Evolutionary conservation across 305 asterid genomes (phyloP).

Genomic region (Ilex paraguariensis): DNA sequence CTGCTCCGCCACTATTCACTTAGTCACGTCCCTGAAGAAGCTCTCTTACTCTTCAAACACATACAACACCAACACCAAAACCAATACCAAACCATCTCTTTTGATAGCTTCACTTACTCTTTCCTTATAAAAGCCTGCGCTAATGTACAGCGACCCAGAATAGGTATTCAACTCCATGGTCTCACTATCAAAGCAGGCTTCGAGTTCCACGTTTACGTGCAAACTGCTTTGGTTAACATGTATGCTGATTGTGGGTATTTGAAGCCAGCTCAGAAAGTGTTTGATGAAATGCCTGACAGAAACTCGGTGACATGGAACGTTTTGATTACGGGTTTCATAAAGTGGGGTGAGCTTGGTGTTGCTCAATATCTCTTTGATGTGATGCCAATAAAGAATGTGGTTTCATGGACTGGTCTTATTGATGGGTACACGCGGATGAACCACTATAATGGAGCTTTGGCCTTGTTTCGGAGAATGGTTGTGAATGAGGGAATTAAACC

Average conservation of each 20-base stretch:
- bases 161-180: slow-evolving; percentile 57
- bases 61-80: slow-evolving; percentile 34
- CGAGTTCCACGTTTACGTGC: slow-evolving; percentile 48
- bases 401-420: slow-evolving; percentile 79
- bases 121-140: slow-evolving; percentile 68
- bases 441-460: slow-evolving; percentile 43
- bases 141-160: slow-evolving; percentile 22
- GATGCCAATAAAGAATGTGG: slow-evolving; percentile 68
- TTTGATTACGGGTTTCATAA: slow-evolving; percentile 60
- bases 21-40: slow-evolving; percentile 41
- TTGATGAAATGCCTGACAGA: slow-evolving; percentile 63
- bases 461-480: slow-evolving; percentile 51
- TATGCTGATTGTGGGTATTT: slow-evolving; percentile 44
- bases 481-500: slow-evolving; percentile 50
- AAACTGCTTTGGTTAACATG: slow-evolving; percentile 74
- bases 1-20: slow-evolving; percentile 66
- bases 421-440: slow-evolving; percentile 64
- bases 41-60: slow-evolving; percentile 44
- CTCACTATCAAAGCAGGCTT: slow-evolving; percentile 49
- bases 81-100: slow-evolving; percentile 21
- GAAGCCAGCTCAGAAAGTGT: slow-evolving; percentile 46
- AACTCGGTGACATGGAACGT: slow-evolving; percentile 78
- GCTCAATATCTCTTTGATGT: slow-evolving; percentile 52
- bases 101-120: slow-evolving; percentile 70
- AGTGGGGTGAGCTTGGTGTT: slow-evolving; percentile 52